Percentiles rank a stretch among this genome's conserved stretches.
These are phyloP conservation scores for Adiantum capillusveneris DNA, from an alignment of 75 land plant species.

Conservation along the genomic window DNA sequence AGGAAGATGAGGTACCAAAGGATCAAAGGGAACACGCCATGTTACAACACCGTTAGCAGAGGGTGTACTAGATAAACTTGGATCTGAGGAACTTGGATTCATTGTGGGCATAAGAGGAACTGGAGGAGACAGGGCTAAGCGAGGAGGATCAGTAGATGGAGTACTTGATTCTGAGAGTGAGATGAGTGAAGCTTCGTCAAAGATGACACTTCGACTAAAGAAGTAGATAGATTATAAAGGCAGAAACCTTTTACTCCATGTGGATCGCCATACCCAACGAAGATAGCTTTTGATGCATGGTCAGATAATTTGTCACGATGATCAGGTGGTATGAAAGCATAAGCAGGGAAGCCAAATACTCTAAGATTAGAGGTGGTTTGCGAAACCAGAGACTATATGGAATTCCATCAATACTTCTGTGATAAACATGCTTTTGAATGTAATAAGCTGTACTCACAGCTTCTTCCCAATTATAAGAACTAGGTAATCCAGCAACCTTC, in stretches of 20 bases:
- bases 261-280: slow-evolving; percentile 6
- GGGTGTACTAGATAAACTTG: too few species aligned
- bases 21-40: too few species aligned
- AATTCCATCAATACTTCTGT: not conserved
- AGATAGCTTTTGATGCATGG: not conserved
- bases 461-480: slow-evolving; percentile 1
- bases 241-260: not conserved
- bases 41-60: too few species aligned
- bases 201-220: not conserved
- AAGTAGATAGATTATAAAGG: not conserved
- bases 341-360: slow-evolving; percentile 3
- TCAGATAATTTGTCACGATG: not conserved
- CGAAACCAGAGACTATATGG: not conserved
- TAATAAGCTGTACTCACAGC: not conserved
- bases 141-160: too few species aligned
- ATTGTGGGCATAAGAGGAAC: too few species aligned
- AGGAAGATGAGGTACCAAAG: too few species aligned
- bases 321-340: slow-evolving; percentile 2
- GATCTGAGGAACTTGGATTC: too few species aligned
- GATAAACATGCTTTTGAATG: not conserved
- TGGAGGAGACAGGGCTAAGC: too few species aligned
- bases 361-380: not conserved
- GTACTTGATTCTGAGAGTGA: too few species aligned
- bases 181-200: not conserved
- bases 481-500: not conserved